Evolutionary conservation across 176 grass and related monocot species (phyloP), one percentile per base, ranked within the genome.

Genomic region (Aegilops bicornis): DNA sequence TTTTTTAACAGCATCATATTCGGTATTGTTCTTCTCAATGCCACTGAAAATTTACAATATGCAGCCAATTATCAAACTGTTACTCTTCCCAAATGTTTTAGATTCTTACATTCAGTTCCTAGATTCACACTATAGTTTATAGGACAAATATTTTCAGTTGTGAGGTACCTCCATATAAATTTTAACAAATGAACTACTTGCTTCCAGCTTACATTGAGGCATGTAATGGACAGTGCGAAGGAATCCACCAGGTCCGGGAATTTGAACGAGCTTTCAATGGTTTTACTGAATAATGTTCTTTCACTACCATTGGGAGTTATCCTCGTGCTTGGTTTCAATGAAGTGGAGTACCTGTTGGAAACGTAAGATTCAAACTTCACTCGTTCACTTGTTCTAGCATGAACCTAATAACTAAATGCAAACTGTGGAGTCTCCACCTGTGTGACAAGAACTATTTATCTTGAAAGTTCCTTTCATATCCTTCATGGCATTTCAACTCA

Each of bases 141-240:
- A 42, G 29, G 20, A 42, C 27, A 37, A 79, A 20, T 60, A 60
- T 78, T 25, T 74, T 79, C n/a, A 58, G 37, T 37, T 77, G 20
- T 73, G 17, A 81, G 35, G 32, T 87, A 23, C 20, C 73, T 69
- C 64, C 68, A 16, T 23, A 40, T 83, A 78, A 79, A 75, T 19
- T 50, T 72, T 86, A 76, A 88, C 73, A 64, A 72, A 80, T 88
- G 69, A 79, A 23, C 48, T 76, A 25, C 36, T 64, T 59, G 85
- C 30, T 91, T 77, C 90, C 90, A 98, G 96, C 89, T 98, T 87
- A 98, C 91, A 76, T 82, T 98, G 69, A 73, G 96, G 71, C 89
- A 92, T 89, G 91, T 96, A 80, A 98, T 98, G 96, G 96, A 98
- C 82, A 98, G 88, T 25, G 96, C 96, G 76, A 98, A 98, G 76